These are phyloP conservation scores for Diplodia corticola DNA, from an alignment of 2,329 filamentous ascomycete genomes.

Conservation along the genomic window DNA sequence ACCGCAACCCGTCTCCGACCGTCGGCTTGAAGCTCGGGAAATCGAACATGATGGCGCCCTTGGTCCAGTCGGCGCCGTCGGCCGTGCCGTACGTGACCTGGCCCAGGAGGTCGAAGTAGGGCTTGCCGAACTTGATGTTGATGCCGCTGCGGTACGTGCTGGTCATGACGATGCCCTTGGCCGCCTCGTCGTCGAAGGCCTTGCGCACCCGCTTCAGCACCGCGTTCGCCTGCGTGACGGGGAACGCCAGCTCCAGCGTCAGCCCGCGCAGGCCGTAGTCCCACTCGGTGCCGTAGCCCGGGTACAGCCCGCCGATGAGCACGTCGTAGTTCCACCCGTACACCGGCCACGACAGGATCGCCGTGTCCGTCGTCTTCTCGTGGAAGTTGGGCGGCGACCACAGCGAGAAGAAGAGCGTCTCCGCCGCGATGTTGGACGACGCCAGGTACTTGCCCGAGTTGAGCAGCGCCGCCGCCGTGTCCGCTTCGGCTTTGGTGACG, in stretches of 20 bases:
- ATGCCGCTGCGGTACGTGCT: slow-evolving; percentile 55
- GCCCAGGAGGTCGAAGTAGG: slow-evolving; percentile 52
- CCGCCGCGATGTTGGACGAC: slow-evolving; percentile 52
- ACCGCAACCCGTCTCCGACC: slow-evolving; percentile 49
- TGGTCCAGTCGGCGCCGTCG: slow-evolving; percentile 51
- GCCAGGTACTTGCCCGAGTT: slow-evolving; percentile 51
- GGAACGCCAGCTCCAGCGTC: slow-evolving; percentile 56
- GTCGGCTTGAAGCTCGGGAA: slow-evolving; percentile 52
- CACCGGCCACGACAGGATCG: slow-evolving; percentile 51
- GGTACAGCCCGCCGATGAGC: slow-evolving; percentile 53
- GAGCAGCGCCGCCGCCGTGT: slow-evolving; percentile 45
- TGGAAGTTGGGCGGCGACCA: slow-evolving; percentile 57
- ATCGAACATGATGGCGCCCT: slow-evolving; percentile 57
- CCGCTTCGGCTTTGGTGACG: slow-evolving; percentile 47
- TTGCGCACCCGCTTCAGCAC: slow-evolving; percentile 52
- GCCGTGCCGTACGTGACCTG: slow-evolving; percentile 52
- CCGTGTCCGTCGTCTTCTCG: slow-evolving; percentile 50
- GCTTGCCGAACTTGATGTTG: slow-evolving; percentile 55
- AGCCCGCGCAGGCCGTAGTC: slow-evolving; percentile 30
- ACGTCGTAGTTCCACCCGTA: slow-evolving; percentile 58
- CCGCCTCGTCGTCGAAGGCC: slow-evolving; percentile 51
- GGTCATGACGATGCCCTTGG: slow-evolving; percentile 50
- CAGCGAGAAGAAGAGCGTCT: slow-evolving; percentile 51
- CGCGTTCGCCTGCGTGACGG: slow-evolving; percentile 51
- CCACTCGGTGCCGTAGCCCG: slow-evolving; percentile 34